Percentiles rank a stretch among this genome's conserved stretches.
Conservation (phyloP, 2,329 filamentous ascomycete genomes). For the Phoma sp. region DNA sequence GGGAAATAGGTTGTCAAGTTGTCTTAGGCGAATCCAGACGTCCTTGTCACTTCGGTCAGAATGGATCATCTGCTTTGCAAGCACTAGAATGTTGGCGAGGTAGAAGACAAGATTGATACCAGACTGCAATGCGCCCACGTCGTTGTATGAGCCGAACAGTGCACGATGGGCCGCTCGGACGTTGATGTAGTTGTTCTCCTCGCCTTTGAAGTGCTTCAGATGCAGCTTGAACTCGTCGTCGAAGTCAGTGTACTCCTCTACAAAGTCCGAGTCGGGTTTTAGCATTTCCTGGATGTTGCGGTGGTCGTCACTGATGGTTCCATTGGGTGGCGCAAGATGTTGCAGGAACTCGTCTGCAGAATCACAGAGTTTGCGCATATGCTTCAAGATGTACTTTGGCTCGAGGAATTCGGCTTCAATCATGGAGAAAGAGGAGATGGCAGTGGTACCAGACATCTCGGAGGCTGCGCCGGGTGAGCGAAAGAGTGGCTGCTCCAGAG, state of each 20-base stretch:
- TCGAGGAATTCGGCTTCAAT: slow-evolving; percentile 54
- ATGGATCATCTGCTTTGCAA: slow-evolving; percentile 50
- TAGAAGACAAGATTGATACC: slow-evolving; percentile 54
- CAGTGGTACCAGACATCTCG: slow-evolving; percentile 57
- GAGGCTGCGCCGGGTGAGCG: slow-evolving; percentile 50
- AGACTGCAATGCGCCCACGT: slow-evolving; percentile 22
- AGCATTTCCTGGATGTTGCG: slow-evolving; percentile 39
- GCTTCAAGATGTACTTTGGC: slow-evolving; percentile 51
- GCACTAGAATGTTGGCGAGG: slow-evolving; percentile 53
- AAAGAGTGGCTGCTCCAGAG: slow-evolving; percentile 16
- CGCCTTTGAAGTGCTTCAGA: slow-evolving; percentile 46
- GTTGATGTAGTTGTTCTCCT: slow-evolving; percentile 54
- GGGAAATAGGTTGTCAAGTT: slow-evolving; percentile 48
- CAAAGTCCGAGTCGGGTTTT: slow-evolving; percentile 48
- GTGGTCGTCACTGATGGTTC: slow-evolving; percentile 27
- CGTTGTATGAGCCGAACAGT: slow-evolving; percentile 45
- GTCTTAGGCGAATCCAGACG: slow-evolving; percentile 38
- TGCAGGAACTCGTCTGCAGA: slow-evolving; percentile 39
- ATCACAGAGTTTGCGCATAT: slow-evolving; percentile 49
- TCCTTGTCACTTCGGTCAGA: slow-evolving; percentile 36
- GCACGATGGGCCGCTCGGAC: slow-evolving; percentile 47
- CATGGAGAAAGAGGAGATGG: slow-evolving; percentile 55
- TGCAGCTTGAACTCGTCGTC: slow-evolving; percentile 44
- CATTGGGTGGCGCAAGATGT: slow-evolving; percentile 40
- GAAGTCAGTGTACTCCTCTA: slow-evolving; percentile 48